Evolutionary conservation across 1,139 yeast species (phyloP), one percentile per base, ranked within the genome.

Genomic region (Debaryomyces singareniensis): DNA sequence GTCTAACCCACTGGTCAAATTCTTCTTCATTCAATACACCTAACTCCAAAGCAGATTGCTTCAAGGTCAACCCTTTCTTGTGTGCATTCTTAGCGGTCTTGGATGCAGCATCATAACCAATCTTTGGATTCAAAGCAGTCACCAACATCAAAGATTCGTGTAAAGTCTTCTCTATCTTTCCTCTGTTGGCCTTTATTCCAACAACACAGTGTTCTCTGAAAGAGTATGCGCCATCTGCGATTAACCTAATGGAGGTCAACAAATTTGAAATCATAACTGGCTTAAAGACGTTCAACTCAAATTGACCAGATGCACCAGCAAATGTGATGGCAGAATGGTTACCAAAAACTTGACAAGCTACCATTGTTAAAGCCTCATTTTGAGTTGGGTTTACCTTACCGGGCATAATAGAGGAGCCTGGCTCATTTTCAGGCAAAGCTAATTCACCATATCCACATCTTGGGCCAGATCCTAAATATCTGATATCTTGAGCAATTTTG

Each of bases 351-450:
- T 91, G 98, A 39, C 94, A 77, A 53, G 96, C 89, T 37, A 89
- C 95, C 95, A 93, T 94, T 41, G 98, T 91, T 61, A 91, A 69
- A 33, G 98, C 98, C 71, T 91, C 98, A 61, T 89, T 89, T 70
- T 91, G 98, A 35, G 98, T 91, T 44, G 98, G 98, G 73, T 91
- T 91, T 42, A 91, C 97, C 69, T 91, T 91, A 55, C 98, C 98
- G 33, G 98, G 98, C 98, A 93, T 91, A 61, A 91, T 91, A 18
- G 96, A 86, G 37, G 96, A 86, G 54, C 98, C 98, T 36, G 98
- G 98, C 66, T 91, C 98, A 60, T 93, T 93, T 69, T 89, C 98
- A 41, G 98, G 98, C 46, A 91, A 71, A 18, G 87, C 58, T 49
- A 91, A 77, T 66, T 91, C 98, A 35, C 97, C 97, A 64, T 91